These are phyloP conservation scores for Lipomyces mesembrius DNA, from an alignment of 805 yeast species.

Conservation along the genomic window DNA sequence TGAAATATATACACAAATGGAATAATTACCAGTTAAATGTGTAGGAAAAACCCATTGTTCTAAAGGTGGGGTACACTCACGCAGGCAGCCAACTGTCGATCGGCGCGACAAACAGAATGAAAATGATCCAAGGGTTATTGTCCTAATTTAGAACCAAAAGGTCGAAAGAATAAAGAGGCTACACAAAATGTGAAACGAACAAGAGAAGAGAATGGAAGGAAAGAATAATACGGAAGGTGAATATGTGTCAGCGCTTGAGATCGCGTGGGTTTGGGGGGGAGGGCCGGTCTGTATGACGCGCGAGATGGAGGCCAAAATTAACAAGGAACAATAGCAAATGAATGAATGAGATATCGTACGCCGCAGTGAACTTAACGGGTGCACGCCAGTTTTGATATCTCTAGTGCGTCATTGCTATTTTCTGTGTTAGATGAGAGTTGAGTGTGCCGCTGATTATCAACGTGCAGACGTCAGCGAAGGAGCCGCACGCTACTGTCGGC, in stretches of 20 bases:
- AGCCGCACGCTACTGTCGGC: too few species aligned
- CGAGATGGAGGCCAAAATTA: neutral
- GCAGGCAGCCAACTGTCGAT: neutral
- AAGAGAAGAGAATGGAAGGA: neutral
- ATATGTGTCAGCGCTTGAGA: neutral
- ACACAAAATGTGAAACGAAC: neutral
- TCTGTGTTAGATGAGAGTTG: too few species aligned
- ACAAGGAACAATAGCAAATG: too few species aligned
- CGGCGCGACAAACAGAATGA: neutral
- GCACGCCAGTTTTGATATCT: neutral
- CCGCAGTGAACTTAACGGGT: too few species aligned
- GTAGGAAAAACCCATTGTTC: slow-evolving; percentile 23
- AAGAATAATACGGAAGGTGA: neutral
- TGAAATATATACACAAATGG: neutral
- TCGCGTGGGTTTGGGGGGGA: neutral
- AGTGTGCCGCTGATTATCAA: too few species aligned
- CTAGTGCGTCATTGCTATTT: neutral
- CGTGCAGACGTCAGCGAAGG: too few species aligned
- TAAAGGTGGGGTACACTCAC: neutral
- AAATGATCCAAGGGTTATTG: neutral
- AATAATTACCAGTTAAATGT: slow-evolving; percentile 29
- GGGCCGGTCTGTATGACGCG: neutral
- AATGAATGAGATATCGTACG: too few species aligned
- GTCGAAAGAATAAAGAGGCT: neutral
- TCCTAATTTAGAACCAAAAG: neutral